phyloP scores from a whole-genome alignment of 192 early-diverging fungal species.

The Rhizoclosmatium sp. region DNA sequence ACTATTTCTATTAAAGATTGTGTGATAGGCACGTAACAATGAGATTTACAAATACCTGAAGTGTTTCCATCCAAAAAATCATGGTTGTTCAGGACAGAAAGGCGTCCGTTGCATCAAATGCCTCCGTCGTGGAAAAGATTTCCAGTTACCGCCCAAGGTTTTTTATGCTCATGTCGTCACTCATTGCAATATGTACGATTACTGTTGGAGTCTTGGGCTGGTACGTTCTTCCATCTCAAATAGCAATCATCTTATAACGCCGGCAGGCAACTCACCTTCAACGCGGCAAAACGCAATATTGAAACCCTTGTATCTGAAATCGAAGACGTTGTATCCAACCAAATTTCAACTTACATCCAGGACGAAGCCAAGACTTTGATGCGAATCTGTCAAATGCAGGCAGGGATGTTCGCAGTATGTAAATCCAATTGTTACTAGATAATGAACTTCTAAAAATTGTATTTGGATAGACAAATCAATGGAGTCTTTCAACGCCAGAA shows the following conservation, averaged over 20 bases:
- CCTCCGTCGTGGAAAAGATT: too few species aligned
- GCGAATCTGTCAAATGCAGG: not conserved
- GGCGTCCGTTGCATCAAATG: too few species aligned
- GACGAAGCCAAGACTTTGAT: not conserved
- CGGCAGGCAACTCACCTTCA: not conserved
- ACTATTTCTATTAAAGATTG: too few species aligned
- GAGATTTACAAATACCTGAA: too few species aligned
- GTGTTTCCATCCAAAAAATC: too few species aligned
- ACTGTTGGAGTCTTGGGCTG: not conserved
- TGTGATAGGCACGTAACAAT: too few species aligned
- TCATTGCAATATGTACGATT: not conserved
- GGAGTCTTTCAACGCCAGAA: not conserved
- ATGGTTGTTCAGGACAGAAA: too few species aligned
- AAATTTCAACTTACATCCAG: not conserved
- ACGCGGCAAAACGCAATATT: not conserved
- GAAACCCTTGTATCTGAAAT: not conserved
- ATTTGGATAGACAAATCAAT: conserved; percentile 2
- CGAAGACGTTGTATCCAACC: not conserved
- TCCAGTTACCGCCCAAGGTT: not conserved
- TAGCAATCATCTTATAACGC: not conserved
- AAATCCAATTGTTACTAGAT: too few species aligned
- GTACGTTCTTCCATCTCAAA: not conserved
- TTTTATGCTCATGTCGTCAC: not conserved
- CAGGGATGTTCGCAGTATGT: not conserved
- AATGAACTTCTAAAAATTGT: too few species aligned